Conservation (phyloP, 805 yeast genomes). For the Candida piceae region DNA sequence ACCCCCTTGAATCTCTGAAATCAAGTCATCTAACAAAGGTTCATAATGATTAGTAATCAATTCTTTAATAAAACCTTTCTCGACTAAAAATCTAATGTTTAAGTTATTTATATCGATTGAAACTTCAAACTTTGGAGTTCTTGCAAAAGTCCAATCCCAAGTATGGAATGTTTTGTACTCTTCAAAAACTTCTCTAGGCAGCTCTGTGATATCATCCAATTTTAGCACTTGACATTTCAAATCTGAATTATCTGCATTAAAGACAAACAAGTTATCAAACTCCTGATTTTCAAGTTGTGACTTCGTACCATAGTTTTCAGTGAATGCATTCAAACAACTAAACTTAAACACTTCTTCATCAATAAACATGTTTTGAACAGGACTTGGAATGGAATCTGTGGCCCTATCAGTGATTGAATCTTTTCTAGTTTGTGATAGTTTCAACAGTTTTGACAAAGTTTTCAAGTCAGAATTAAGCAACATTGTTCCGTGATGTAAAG, state of each 20-base stretch:
- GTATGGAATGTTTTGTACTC: conserved; percentile 38
- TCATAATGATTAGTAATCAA: conserved; percentile 12
- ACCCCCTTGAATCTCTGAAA: conserved; percentile 4
- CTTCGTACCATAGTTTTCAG: conserved; percentile 15
- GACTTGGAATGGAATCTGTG: conserved; percentile 75
- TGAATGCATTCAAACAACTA: conserved; percentile 38
- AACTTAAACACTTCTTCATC: conserved; percentile 41
- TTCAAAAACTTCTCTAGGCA: conserved; percentile 36
- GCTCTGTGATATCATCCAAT: conserved; percentile 18
- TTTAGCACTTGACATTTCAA: conserved; percentile 18
- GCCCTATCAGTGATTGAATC: conserved; percentile 22
- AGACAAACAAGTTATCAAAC: conserved; percentile 12
- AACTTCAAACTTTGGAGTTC: conserved; percentile 71
- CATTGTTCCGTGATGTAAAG: conserved; percentile 97
- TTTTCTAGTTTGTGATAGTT: conserved; percentile 20
- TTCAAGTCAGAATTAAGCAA: conserved; percentile 60
- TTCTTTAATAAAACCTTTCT: conserved; percentile 37
- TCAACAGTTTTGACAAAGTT: conserved; percentile 55
- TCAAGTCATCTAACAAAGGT: conserved; percentile 10
- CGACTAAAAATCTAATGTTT: conserved; percentile 38
- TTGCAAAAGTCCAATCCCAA: conserved; percentile 75
- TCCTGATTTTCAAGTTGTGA: too few species aligned
- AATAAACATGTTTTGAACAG: conserved; percentile 63
- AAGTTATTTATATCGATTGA: conserved; percentile 31
- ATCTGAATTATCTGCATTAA: conserved; percentile 6